phyloP scores from a whole-genome alignment of 208 protist genomes.

The Leptomonas seymouri region DNA sequence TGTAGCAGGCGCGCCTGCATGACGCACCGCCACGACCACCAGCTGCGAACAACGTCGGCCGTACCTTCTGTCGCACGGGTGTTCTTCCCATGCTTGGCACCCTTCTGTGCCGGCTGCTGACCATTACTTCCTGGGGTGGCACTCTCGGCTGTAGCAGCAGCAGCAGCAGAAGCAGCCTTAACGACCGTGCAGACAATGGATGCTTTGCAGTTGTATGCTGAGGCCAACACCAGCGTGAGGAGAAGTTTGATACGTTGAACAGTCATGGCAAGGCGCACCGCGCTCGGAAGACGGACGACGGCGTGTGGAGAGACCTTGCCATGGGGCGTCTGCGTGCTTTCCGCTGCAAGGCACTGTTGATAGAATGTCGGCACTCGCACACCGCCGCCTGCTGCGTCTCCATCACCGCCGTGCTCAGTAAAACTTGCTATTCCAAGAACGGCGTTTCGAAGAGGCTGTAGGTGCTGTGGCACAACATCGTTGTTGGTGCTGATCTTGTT shows the following conservation, averaged over 20 bases:
- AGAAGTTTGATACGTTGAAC: conserved; percentile 36
- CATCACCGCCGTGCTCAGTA: background rate
- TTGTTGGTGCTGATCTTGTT: background rate
- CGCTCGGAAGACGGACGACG: conserved; percentile 6
- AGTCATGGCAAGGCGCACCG: conserved; percentile 29
- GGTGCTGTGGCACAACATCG: background rate
- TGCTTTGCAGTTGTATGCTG: conserved; percentile 17
- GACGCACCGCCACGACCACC: conserved; percentile 25
- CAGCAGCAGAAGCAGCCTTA: background rate
- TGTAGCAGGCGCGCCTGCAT: conserved; percentile 24
- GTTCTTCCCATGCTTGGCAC: background rate
- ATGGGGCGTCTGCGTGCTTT: background rate
- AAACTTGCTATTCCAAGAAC: conserved; percentile 6
- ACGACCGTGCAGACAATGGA: conserved; percentile 17
- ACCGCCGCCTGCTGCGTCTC: too few species aligned
- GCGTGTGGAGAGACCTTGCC: conserved; percentile 1
- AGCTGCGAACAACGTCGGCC: conserved; percentile 11
- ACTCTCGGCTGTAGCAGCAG: background rate
- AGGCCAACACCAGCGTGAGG: conserved; percentile 9
- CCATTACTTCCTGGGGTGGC: background rate
- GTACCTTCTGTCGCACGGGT: background rate
- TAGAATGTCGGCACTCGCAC: background rate
- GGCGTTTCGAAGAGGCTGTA: conserved; percentile 15
- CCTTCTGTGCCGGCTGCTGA: background rate
- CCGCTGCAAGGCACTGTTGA: conserved; percentile 14